These are phyloP conservation scores for Benincasa hispida DNA, from an alignment of 306 rosid species.

Conservation along the genomic window DNA sequence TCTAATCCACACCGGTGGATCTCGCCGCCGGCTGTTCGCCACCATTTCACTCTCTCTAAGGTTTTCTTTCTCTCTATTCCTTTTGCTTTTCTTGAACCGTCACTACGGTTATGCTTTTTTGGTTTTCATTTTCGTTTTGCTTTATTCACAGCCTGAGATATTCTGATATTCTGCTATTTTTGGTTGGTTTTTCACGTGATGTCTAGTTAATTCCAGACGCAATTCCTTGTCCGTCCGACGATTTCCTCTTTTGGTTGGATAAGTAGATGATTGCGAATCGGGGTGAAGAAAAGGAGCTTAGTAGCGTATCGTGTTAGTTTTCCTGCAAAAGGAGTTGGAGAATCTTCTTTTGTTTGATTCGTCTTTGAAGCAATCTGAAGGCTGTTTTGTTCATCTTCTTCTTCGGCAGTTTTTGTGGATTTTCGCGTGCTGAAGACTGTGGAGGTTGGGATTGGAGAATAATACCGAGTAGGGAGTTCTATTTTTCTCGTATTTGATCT, in stretches of 20 bases:
- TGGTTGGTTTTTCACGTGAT: neutral
- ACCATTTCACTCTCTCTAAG: neutral
- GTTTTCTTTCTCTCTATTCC: neutral
- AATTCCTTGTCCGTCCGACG: neutral
- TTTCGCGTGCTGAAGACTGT: neutral
- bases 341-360: neutral
- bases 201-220: neutral
- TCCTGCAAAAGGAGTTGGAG: neutral
- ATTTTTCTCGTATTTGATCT: neutral
- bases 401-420: neutral
- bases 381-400: neutral
- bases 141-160: neutral
- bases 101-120: neutral
- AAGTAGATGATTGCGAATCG: neutral
- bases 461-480: neutral
- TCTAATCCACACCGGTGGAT: neutral
- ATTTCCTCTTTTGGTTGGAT: neutral
- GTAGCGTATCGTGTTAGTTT: constrained; percentile 12
- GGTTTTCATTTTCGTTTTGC: neutral
- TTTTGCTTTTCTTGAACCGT: neutral
- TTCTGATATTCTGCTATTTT: neutral
- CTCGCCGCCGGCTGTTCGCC: neutral
- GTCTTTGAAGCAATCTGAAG: constrained; percentile 13
- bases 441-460: neutral
- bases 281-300: neutral